Base-by-base conservation (phyloP, 208 protist genomes). In the Acanthamoeba sp. region DNA sequence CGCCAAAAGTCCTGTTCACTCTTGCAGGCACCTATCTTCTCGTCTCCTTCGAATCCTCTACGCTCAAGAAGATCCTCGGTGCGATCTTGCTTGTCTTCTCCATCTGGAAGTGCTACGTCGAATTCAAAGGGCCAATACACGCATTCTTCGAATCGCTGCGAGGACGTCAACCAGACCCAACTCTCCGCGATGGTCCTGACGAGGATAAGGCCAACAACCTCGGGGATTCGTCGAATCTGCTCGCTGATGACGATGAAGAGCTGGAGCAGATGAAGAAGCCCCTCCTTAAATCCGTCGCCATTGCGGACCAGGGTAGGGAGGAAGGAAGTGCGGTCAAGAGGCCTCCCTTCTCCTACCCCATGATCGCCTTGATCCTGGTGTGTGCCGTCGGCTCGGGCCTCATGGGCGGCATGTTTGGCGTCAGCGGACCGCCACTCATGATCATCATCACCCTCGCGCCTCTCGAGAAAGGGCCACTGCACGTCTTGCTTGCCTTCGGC, bases 41-140 rank as follows among this genome's bases (percentile, higher is more conserved):
- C 45, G 45, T 87, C 45, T 62, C 45, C 42, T 87, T 59, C 42
- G 48, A 87, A 9, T 50, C 78, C 10, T 20, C 36, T 6, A 59
- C 48, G 42, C 78, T 87, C 45, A 87, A 87, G 78, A 50, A 50
- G 78, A 34, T 59, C 12, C 48, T 87, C 27, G 78, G 78, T 1
- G 42, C 34, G n/a, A 87, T 87, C 78, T 40, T 87, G 12, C 78
- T 87, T 27, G 45, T 87, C 36, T 87, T 87, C 34, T n/a, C 78
- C 36, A 32, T 87, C 14, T 87, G 78, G 78, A 87, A 87, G 40
- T 48, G 22, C 48, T 87, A 59, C 45, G 42, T 62, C 78, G 78
- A 87, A 38, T 59, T 87, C 48, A n/a, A 36, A 24, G 78, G 38
- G 7, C 78, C 66, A 0, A 9, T 76, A 12, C 7, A 6, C n/a